Conservation (phyloP, 163 green algal genomes). For the Chloromonas sp. region DNA sequence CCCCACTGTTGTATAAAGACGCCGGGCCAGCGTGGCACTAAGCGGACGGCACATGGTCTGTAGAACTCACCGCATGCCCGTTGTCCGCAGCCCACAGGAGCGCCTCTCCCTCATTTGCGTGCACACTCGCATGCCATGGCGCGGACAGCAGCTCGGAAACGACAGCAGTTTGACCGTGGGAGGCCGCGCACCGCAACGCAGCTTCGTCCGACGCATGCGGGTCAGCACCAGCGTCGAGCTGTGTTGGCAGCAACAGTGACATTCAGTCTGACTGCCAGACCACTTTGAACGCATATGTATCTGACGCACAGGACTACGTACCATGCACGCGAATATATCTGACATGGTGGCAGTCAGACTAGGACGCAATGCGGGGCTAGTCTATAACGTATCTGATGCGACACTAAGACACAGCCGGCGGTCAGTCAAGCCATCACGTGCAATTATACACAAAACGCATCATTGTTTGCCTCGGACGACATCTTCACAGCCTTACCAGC, state of each 20-base stretch:
- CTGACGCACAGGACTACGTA: not conserved
- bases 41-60: not conserved
- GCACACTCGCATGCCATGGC: not conserved
- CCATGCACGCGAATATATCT: not conserved
- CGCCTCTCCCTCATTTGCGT: constrained; percentile 8
- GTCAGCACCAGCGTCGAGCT: constrained; percentile 1
- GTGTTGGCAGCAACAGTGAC: not conserved
- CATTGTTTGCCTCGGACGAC: not conserved
- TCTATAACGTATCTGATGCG: not conserved
- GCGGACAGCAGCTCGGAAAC: not conserved
- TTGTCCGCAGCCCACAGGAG: constrained; percentile 12
- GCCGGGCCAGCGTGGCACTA: too few relatives aligned
- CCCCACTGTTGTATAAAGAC: too few relatives aligned
- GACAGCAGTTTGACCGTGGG: not conserved
- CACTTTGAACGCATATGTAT: not conserved
- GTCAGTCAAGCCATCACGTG: not conserved
- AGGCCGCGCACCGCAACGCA: not conserved
- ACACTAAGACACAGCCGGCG: not conserved
- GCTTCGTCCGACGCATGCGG: constrained; percentile 2
- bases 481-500: not conserved
- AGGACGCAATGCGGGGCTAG: not conserved
- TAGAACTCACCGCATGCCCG: constrained; percentile 4
- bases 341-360: not conserved
- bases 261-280: not conserved
- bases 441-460: not conserved